A percentile compares a stretch with the other conserved stretches of the same genome.
phyloP scores from a whole-genome alignment of 805 yeast species.

The Wickerhamomyces sydowiorum region DNA sequence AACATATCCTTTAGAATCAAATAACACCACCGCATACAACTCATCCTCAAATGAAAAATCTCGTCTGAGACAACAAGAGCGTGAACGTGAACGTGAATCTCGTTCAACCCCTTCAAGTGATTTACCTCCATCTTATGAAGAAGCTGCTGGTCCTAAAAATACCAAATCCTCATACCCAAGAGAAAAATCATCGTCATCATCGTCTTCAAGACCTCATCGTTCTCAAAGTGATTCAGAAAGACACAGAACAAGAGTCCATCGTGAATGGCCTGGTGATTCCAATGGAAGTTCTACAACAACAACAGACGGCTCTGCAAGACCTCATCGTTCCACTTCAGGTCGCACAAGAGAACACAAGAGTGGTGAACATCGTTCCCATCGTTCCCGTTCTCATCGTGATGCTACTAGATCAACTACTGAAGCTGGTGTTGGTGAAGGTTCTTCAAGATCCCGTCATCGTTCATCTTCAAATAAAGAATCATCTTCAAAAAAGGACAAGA shows the following conservation, averaged over 20 bases:
- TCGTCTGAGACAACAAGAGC: constrained; percentile 7
- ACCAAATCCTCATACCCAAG: constrained; percentile 43
- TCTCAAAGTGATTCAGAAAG: constrained; percentile 15
- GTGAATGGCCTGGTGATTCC: constrained; percentile 5
- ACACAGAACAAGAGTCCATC: constrained; percentile 5
- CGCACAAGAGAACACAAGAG: not conserved
- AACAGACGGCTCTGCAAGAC: not conserved
- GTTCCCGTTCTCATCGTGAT: constrained; percentile 2
- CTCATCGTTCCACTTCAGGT: constrained; percentile 8
- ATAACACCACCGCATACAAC: constrained; percentile 24
- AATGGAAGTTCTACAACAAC: not conserved
- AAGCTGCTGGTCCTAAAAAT: constrained; percentile 49
- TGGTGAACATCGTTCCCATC: constrained; percentile 10
- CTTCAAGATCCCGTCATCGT: constrained; percentile 10
- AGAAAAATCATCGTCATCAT: constrained; percentile 35
- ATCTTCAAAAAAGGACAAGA: constrained; percentile 31
- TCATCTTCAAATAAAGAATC: constrained; percentile 7
- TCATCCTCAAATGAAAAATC: constrained; percentile 20
- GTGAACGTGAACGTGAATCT: constrained; percentile 13
- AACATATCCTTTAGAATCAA: constrained; percentile 31
- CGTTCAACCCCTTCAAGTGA: constrained; percentile 12
- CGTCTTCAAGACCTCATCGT: constrained; percentile 21
- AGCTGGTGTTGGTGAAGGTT: too few relatives aligned
- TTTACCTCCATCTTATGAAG: constrained; percentile 67
- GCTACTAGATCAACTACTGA: not conserved